Conservation (phyloP, 805 yeast genomes). For the Metschnikowia corniflorae region DNA sequence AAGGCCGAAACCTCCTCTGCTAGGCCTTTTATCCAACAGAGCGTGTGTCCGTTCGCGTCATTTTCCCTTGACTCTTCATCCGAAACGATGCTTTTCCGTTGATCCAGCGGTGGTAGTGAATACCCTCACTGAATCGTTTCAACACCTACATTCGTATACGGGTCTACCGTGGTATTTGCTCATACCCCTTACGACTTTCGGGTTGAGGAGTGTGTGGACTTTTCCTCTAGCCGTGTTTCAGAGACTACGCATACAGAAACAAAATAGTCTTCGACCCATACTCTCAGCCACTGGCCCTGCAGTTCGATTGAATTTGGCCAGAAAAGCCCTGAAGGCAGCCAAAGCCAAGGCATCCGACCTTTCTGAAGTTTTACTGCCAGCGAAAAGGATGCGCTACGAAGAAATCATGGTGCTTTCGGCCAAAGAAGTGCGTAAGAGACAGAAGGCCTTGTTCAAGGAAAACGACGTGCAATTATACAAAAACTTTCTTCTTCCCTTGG, state of each 20-base stretch:
- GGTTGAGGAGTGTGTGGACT: conserved; percentile 63
- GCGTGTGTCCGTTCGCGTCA: not conserved
- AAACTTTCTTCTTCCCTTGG: conserved; percentile 65
- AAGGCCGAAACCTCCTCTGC: not conserved
- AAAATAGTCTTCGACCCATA: conserved; percentile 67
- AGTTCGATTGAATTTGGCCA: conserved; percentile 53
- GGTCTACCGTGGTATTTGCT: conserved; percentile 82
- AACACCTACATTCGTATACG: conserved; percentile 47
- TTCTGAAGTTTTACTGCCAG: conserved; percentile 29
- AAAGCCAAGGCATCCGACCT: conserved; percentile 16
- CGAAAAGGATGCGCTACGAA: conserved; percentile 59
- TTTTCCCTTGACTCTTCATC: too few species aligned
- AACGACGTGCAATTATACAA: conserved; percentile 79
- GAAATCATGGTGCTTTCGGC: conserved; percentile 71
- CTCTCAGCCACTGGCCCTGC: conserved; percentile 75
- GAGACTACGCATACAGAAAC: conserved; percentile 64
- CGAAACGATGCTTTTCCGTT: conserved; percentile 21
- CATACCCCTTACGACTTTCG: conserved; percentile 69
- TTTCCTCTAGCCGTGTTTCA: conserved; percentile 76
- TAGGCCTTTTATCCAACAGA: conserved; percentile 2
- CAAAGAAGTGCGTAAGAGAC: conserved; percentile 75
- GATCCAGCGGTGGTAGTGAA: conserved; percentile 33
- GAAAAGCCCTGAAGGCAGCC: conserved; percentile 40
- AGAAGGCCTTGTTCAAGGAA: conserved; percentile 62
- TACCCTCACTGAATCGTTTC: conserved; percentile 38